Conservation (phyloP, 805 yeast species). For the Candida tibetensis region DNA sequence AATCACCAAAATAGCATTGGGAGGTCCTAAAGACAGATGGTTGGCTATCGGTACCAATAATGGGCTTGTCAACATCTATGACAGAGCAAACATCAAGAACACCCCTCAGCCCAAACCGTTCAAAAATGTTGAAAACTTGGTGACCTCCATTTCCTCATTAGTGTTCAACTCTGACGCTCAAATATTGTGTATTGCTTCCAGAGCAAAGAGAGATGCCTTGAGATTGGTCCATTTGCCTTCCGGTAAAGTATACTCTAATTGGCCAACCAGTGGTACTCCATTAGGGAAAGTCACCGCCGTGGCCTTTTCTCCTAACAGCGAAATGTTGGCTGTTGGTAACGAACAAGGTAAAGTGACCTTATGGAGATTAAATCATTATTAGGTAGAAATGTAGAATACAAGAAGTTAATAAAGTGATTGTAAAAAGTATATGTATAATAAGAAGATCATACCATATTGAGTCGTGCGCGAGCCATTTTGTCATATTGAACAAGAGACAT, state of each 20-base stretch:
- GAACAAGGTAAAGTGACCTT: conserved; percentile 87
- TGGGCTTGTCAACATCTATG: conserved; percentile 89
- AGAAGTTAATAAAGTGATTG: too few relatives aligned
- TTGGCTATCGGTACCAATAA: conserved; percentile 84
- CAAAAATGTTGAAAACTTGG: conserved; percentile 70
- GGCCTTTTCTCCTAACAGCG: conserved; percentile 75
- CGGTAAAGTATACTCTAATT: conserved; percentile 81
- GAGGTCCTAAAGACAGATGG: conserved; percentile 71
- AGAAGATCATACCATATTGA: too few relatives aligned
- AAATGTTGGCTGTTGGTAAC: conserved; percentile 85
- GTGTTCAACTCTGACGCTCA: conserved; percentile 87
- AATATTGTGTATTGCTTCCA: conserved; percentile 76
- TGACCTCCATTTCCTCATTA: conserved; percentile 73
- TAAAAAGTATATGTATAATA: too few relatives aligned
- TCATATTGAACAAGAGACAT: too few relatives aligned
- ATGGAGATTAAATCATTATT: conserved; percentile 82
- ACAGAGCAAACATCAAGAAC: conserved; percentile 35
- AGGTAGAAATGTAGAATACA: conserved; percentile 8
- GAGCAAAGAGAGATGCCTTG: conserved; percentile 82
- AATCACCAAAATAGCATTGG: conserved; percentile 70
- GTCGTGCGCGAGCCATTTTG: not conserved
- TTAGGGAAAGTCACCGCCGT: conserved; percentile 87
- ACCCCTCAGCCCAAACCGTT: conserved; percentile 43
- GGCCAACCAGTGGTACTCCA: conserved; percentile 98
- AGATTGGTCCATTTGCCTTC: conserved; percentile 84